Percentiles rank a stretch among this genome's conserved stretches.
These are phyloP conservation scores for Sugiyamaella chiloensis DNA, from an alignment of 805 yeast species.

Conservation along the genomic window DNA sequence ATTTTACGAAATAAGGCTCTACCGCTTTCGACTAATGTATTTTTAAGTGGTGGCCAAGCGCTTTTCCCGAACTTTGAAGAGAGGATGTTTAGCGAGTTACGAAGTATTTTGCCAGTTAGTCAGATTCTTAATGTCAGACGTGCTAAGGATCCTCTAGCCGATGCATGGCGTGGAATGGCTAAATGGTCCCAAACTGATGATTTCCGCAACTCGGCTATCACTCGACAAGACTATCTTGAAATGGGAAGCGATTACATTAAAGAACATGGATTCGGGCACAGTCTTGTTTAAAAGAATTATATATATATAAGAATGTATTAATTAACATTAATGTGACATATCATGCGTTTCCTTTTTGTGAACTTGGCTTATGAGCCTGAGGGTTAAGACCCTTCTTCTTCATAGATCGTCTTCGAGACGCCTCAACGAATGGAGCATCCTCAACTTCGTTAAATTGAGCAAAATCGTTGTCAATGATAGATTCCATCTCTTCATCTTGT, in stretches of 20 bases:
- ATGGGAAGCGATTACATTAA: slow-evolving; percentile 85
- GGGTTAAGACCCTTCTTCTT: slow-evolving; percentile 35
- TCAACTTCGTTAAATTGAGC: slow-evolving; percentile 75
- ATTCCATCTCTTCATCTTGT: slow-evolving; percentile 68
- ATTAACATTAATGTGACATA: background rate
- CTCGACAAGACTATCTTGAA: slow-evolving; percentile 77
- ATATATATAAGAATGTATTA: background rate
- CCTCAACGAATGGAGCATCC: slow-evolving; percentile 69
- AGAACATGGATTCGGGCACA: slow-evolving; percentile 78
- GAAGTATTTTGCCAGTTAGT: slow-evolving; percentile 65
- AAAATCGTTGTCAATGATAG: slow-evolving; percentile 80
- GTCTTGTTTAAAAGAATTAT: slow-evolving; percentile 5
- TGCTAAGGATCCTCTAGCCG: slow-evolving; percentile 68
- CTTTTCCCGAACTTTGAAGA: slow-evolving; percentile 59
- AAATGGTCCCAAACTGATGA: slow-evolving; percentile 59
- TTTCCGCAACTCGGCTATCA: slow-evolving; percentile 48
- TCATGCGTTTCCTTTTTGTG: background rate
- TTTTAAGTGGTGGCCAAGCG: slow-evolving; percentile 85
- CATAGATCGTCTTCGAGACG: slow-evolving; percentile 40
- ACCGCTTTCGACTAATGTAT: slow-evolving; percentile 57
- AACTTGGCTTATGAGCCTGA: slow-evolving; percentile 14
- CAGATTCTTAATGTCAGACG: slow-evolving; percentile 56
- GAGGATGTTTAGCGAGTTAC: slow-evolving; percentile 68
- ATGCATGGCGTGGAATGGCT: slow-evolving; percentile 95
- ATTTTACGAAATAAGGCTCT: slow-evolving; percentile 51